Percentiles rank a stretch among this genome's conserved stretches.
phyloP scores from a whole-genome alignment of 495 filamentous ascomycete species.

The Lichina pygmaea region DNA sequence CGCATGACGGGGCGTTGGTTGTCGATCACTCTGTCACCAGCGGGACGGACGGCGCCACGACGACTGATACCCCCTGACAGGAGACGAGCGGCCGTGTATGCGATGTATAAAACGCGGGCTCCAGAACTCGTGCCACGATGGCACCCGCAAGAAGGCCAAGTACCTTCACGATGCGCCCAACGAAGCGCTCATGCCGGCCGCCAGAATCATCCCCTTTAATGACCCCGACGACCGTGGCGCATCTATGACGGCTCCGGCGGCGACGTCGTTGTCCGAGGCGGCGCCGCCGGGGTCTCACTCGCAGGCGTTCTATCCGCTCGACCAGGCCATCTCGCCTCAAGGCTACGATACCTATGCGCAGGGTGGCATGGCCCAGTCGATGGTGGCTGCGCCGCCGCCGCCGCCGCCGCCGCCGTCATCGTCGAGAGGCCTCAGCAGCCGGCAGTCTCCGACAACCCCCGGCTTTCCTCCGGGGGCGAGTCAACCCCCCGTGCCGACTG shows the following conservation, averaged over 20 bases:
- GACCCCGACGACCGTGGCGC: slow-evolving; percentile 1
- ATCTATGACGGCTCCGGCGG: slow-evolving; percentile 3
- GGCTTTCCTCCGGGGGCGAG: slow-evolving; percentile 3
- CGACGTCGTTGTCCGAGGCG: neutral
- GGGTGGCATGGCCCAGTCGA: slow-evolving; percentile 1
- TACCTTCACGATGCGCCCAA: slow-evolving; percentile 90
- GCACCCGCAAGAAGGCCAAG: slow-evolving; percentile 94
- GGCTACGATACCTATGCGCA: slow-evolving; percentile 9
- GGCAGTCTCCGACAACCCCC: slow-evolving; percentile 7
- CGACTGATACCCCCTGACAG: slow-evolving; percentile 11
- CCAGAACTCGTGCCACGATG: slow-evolving; percentile 76
- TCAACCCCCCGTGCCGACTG: slow-evolving; percentile 12
- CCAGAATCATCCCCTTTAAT: slow-evolving; percentile 21
- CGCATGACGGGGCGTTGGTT: neutral
- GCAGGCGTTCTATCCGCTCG: slow-evolving; percentile 13
- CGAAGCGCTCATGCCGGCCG: slow-evolving; percentile 38
- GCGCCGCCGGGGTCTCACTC: neutral
- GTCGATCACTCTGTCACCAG: neutral
- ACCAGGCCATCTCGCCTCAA: slow-evolving; percentile 16
- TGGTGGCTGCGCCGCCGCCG: slow-evolving; percentile 2
- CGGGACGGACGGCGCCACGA: neutral
- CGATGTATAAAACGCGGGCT: slow-evolving; percentile 83
- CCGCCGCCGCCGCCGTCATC: slow-evolving; percentile 4
- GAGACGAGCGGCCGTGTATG: slow-evolving; percentile 73
- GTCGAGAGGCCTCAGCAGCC: neutral